Evolutionary conservation across 148 eudicot genomes (phyloP), one percentile per base, ranked within the genome.

Genomic region (Camellia lanceoleosa): DNA sequence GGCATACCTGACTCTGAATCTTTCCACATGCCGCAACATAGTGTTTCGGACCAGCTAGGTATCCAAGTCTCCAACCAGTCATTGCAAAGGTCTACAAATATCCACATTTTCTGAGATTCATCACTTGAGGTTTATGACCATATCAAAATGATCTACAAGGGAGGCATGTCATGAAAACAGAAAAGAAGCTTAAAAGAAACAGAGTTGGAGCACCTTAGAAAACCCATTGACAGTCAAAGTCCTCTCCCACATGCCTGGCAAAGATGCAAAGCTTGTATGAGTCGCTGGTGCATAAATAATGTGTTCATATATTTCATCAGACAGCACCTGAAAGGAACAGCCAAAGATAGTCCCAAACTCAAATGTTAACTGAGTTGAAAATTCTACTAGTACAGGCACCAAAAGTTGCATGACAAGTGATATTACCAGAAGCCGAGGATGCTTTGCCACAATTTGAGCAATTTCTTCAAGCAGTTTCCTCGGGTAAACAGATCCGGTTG

Each of bases 41-140:
- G 82, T 95, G 97, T 85, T 91, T 93, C 12, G 99, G 99, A 76
- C 97, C 97, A 85, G 99, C 98, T 78, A 95, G 9, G 84, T 95
- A 95, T 85, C 99, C 99, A 80, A 95, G 95, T 83, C 99, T 90
- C 99, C 98, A 93, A 73, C 98, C 98, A 87, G 99, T 95, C 99
- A 95, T 95, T 81, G 99, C 99, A 87, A 92, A 95, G 71, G 99
- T 92, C 99, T 95, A 77, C 3, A 41, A 7, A 70, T 59, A 44
- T 62, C 41, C 74, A 76, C 68, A 64, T 4, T 43, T 58, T 43
- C 1, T 18, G 66, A 69, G 38, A 16, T 41, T 63, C 44, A 65
- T 8, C 13, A 54, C 7, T 54, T 11, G 42, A 62, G 49, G 19
- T 10, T 46, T 5, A 73, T 44, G 6, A 64, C n/a, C 68, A 63